Conservation (phyloP, 129 eudicot genomes). For the Heracleum sosnowskyi region DNA sequence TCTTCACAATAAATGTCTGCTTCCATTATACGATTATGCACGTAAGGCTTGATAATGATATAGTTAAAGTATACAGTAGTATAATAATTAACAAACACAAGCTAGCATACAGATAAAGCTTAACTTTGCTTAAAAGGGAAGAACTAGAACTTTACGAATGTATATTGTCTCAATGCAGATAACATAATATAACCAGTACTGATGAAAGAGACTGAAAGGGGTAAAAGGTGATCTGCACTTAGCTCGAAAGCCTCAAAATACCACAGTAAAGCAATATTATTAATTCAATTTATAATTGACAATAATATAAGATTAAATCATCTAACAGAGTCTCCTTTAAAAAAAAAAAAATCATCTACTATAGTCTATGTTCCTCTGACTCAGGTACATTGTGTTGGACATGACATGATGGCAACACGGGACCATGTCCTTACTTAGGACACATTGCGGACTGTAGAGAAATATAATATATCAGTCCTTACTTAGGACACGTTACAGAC, state of each 20-base stretch:
- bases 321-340: too few relatives aligned
- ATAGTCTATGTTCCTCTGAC: too few relatives aligned
- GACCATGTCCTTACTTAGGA: too few relatives aligned
- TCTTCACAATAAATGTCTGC: constrained; percentile 73
- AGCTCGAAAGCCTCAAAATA: neutral
- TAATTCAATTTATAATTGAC: neutral
- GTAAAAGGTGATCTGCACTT: too few relatives aligned
- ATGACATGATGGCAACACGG: too few relatives aligned
- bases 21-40: constrained; percentile 15
- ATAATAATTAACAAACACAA: neutral
- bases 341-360: too few relatives aligned
- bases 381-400: too few relatives aligned
- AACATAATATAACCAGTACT: neutral
- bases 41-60: neutral
- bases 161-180: neutral
- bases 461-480: too few relatives aligned
- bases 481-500: too few relatives aligned
- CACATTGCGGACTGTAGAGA: too few relatives aligned
- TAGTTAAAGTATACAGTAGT: neutral
- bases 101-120: neutral
- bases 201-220: too few relatives aligned
- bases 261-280: neutral
- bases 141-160: neutral
- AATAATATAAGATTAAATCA: neutral
- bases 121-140: neutral